Evolutionary conservation across 2,329 filamentous ascomycete genomes (phyloP).

Genomic region (Scedosporium apiospermum): DNA sequence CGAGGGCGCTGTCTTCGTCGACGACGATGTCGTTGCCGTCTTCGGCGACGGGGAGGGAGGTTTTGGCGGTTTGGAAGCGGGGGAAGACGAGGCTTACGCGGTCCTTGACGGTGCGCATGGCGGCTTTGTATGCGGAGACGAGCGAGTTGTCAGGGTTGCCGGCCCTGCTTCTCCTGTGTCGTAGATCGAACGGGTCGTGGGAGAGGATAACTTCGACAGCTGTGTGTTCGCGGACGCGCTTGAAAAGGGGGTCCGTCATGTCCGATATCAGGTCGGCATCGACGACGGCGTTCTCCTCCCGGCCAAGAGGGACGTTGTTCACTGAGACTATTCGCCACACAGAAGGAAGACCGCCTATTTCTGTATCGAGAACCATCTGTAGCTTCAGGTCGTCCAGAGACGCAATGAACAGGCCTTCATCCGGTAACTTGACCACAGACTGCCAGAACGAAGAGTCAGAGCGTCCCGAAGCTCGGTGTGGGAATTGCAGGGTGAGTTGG

Average conservation of each 20-base stretch:
- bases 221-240: conserved; percentile 61
- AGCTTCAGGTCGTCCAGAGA: conserved; percentile 49
- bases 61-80: conserved; percentile 8
- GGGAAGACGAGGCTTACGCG: conserved; percentile 10
- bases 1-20: conserved; percentile 6
- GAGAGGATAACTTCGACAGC: conserved; percentile 65
- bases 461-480: conserved; percentile 32
- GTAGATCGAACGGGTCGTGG: conserved; percentile 22
- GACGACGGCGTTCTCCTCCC: conserved; percentile 80
- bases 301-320: conserved; percentile 70
- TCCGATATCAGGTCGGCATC: conserved; percentile 66
- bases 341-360: conserved; percentile 17
- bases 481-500: conserved; percentile 60
- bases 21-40: background rate
- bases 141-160: conserved; percentile 7
- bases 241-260: conserved; percentile 76
- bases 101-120: conserved; percentile 10
- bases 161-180: conserved; percentile 8
- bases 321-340: conserved; percentile 69
- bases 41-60: conserved; percentile 4
- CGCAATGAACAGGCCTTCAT: conserved; percentile 10
- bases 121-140: conserved; percentile 11
- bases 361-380: conserved; percentile 56
- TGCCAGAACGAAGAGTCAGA: conserved; percentile 31
- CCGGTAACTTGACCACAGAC: conserved; percentile 13